Evolutionary conservation across 768 basidiomycete species (phyloP), one percentile per base, ranked within the genome.

Genomic region (Lactifluus piperatus): DNA sequence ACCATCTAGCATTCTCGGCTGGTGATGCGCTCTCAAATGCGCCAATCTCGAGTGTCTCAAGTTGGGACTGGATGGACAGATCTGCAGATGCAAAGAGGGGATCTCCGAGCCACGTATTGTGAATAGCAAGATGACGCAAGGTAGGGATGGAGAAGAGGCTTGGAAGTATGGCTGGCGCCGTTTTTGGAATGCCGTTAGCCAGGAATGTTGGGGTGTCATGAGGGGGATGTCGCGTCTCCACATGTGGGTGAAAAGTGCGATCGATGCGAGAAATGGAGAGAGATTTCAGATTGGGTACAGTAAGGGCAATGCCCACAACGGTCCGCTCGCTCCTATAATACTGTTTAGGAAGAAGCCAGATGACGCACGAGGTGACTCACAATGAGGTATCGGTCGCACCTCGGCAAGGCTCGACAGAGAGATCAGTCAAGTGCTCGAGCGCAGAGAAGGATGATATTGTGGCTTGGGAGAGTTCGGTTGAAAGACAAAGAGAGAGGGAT

Each of bases 231-330:
- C 57, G 30, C 11, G 58, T 43, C 39, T 32, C 45, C 26, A 10
- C 7, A 26, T 47, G 61, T n/a, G 13, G 16, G 20, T 29, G 36
- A 18, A 52, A 37, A 6, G 62, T 43, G 32, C 64, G 64, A 14
- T 57, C 57, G n/a, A 65, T 41, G 29, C 62, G 54, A 6, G 54
- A 39, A 56, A 65, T 53, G 57, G 64, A 60, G 47, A 65, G 64
- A 16, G 49, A 43, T 43, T 59, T 54, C 2, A 65, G 64, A 27
- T 45, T 54, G 13, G 64, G 64, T 4, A 63, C 27, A 9, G 64
- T 44, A 22, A 56, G 64, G 44, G 64, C 57, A 22, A 65, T 47
- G 45, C 36, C 62, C 27, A 58, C 51, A 45, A 51, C 51, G 29
- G 56, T 60, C 46, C 50, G 57, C 50, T 65, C 64, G 37, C 54